A percentile compares a stretch with the other conserved stretches of the same genome.
These are phyloP conservation scores for Shiraia bambusicola DNA, from an alignment of 2,329 filamentous ascomycete genomes.

Conservation along the genomic window DNA sequence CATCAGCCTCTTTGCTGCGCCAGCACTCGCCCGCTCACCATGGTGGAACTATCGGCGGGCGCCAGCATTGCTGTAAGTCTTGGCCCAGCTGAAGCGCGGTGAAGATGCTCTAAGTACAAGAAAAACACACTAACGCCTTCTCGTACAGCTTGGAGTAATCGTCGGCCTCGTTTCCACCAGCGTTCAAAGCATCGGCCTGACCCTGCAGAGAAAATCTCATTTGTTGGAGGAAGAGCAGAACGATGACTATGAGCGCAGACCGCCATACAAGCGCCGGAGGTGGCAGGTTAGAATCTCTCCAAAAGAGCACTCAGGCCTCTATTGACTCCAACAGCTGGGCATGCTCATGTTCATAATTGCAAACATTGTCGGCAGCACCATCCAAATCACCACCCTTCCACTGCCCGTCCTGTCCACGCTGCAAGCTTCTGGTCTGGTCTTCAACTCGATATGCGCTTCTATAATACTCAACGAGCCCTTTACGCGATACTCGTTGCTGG, in stretches of 20 bases:
- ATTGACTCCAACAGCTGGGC: conserved; percentile 58
- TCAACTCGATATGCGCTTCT: conserved; percentile 97
- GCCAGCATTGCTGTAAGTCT: conserved; percentile 46
- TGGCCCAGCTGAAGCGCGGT: not conserved
- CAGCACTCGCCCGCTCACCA: conserved; percentile 21
- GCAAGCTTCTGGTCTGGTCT: conserved; percentile 88
- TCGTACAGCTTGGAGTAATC: conserved; percentile 78
- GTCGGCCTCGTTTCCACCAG: conserved; percentile 93
- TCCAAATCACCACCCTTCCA: conserved; percentile 95
- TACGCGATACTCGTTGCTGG: conserved; percentile 87
- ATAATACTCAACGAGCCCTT: conserved; percentile 91
- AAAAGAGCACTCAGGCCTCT: not conserved
- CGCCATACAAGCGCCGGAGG: conserved; percentile 83
- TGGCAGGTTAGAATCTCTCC: conserved; percentile 68
- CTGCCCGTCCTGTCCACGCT: conserved; percentile 92
- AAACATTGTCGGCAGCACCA: conserved; percentile 90
- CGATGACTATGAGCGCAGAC: conserved; percentile 72
- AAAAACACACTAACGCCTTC: conserved; percentile 3
- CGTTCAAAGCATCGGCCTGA: conserved; percentile 91
- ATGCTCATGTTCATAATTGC: conserved; percentile 97
- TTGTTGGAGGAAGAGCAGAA: conserved; percentile 95
- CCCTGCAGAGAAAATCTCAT: conserved; percentile 95
- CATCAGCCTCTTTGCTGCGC: conserved; percentile 22
- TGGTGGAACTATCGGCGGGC: conserved; percentile 46
- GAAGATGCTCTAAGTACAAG: not conserved